These are phyloP conservation scores for Aureobasidium lini DNA, from an alignment of 2,329 filamentous ascomycete species.

Conservation along the genomic window DNA sequence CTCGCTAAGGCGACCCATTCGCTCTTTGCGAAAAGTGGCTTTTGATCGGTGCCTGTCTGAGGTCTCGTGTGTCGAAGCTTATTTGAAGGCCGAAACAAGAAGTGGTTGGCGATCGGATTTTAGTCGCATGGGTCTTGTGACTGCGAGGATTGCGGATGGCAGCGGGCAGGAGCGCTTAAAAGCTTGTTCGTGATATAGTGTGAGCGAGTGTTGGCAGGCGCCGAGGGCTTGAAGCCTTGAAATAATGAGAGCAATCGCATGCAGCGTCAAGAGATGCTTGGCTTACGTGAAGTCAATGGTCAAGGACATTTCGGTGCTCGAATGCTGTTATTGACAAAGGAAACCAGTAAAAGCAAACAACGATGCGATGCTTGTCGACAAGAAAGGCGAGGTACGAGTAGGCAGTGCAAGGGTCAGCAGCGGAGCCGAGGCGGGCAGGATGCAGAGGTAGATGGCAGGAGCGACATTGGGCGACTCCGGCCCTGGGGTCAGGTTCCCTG, in stretches of 20 bases:
- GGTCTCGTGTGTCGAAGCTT: not conserved
- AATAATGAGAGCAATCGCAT: not conserved
- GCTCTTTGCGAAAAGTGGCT: not conserved
- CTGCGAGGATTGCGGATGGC: too few relatives aligned
- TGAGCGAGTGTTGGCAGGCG: too few relatives aligned
- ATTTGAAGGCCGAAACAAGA: not conserved
- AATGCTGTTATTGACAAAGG: too few relatives aligned
- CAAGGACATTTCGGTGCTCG: not conserved
- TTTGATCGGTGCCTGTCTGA: not conserved
- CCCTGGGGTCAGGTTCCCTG: too few relatives aligned
- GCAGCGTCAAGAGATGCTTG: not conserved
- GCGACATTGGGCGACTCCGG: too few relatives aligned
- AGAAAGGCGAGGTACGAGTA: not conserved
- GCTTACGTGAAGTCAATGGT: not conserved
- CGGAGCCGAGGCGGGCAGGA: too few relatives aligned
- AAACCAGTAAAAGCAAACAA: too few relatives aligned
- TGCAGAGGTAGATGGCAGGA: too few relatives aligned
- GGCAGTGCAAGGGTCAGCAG: not conserved
- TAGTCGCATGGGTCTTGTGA: not conserved
- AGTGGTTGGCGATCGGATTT: not conserved
- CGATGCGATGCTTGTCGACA: not conserved
- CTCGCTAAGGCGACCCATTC: too few relatives aligned
- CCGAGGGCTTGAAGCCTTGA: not conserved
- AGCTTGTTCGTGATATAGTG: too few relatives aligned
- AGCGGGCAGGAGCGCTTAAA: too few relatives aligned